Evolutionary conservation across 192 early-diverging fungal genomes (phyloP), one percentile per base, ranked within the genome.

Genomic region (Coemansia sp.): DNA sequence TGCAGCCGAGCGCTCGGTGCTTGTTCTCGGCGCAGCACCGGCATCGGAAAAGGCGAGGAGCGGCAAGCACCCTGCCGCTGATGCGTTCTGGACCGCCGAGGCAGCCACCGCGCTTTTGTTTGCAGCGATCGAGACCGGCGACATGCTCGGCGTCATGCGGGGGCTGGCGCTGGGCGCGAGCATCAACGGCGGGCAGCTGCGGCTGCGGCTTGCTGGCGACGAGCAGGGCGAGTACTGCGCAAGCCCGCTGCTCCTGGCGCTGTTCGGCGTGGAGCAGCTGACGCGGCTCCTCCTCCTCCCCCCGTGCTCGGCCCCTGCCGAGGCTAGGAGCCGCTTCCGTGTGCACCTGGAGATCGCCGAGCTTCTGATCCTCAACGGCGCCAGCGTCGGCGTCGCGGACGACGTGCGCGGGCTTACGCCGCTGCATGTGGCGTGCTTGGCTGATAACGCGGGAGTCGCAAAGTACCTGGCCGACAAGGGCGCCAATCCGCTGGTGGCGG

Each of bases 121-220:
- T 63, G 79, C 79, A 3, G 79, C 79, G 0, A 57, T 59, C 6
- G 56, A 62, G 29, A 17, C 78, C 19, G 79, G 85, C 15, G 85
- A 93, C 57, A 69, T 88, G 4, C 39, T 64, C 6, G 80, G 74
- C 2, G 87, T 84, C 4, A 49, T 92, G 59, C 72, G 84, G 7
- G 87, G 82, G n/a, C 64, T 96, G 53, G 87, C 90, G n/a, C 70
- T 89, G 38, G 92, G 93, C 29, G 91, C 91, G 9, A 82, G 92
- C 60, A 86, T 91, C 17, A 87, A 90, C 59, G 17, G 54, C 12
- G 58, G 61, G 11, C 64, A 54, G 3, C 42, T 60, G 25, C 60
- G 60, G 3, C 42, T 60, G 25, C 60, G 27, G 7, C 12, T 68
- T 10, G 6, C 45, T 3, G 32, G 20, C 19, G 19, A 27, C 24